Evolutionary conservation across 78 protist species (phyloP), one percentile per base, ranked within the genome.

Genomic region (Dictyostelium purpureum): DNA sequence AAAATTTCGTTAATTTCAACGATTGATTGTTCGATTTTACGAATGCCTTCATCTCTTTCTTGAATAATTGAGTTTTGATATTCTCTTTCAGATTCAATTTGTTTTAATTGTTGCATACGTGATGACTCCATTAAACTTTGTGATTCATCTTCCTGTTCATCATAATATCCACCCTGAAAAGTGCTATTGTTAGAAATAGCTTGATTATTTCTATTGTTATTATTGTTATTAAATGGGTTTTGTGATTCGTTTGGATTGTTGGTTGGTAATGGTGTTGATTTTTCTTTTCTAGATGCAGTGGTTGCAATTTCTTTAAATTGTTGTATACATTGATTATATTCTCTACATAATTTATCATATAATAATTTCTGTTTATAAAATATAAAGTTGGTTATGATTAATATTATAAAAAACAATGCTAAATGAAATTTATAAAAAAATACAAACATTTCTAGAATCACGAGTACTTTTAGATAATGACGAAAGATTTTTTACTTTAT

Each of bases 1-100:
- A 96, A 96, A 56, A 96, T 96, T 78, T 93, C 96, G 54, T 96
- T 96, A 79, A 96, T 94, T 16, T 96, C 95, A 26, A 57, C 45
- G 74, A 96, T 79, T 19, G 96, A 59, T 59, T 83, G 77, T 42
- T 96, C 94, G 35, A 96, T 96, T 35, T 89, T 69, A 37, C 77
- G 69, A 37, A 96, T 96, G 19, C 87, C 96, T 35, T 93, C 88
- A 51, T 96, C 97, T 26, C 97, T 57, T 33, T 96, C 97, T 52
- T 79, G 92, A 33, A 96, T 96, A 80, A 94, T 61, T 12, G 77
- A 77, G 52, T 96, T 87, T 61, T 96, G 92, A 24, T 79, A 90
- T 45, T 93, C 95, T 37, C 89, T 67, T 57, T 93, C 93, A 11
- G 88, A 70, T 33, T 95, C 97, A 31, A 95, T 57, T 51, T 74